phyloP scores from a whole-genome alignment of 2,329 filamentous ascomycete genomes.

The Bimuria novae-zelandiae region DNA sequence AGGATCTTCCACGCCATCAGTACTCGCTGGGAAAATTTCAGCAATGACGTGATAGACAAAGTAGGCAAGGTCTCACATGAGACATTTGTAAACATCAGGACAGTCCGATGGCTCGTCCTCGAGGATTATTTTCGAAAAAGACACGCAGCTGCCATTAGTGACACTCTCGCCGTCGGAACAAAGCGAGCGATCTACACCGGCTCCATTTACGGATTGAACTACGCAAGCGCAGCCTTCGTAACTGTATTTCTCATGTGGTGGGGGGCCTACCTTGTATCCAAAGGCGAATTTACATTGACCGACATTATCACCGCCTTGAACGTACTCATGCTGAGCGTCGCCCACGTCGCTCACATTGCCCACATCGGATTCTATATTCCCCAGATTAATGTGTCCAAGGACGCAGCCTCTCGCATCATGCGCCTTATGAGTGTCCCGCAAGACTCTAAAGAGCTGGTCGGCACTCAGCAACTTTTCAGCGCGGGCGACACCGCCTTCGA shows the following conservation, averaged over 20 bases:
- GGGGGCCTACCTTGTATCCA: conserved; percentile 67
- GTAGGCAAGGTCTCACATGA: conserved; percentile 71
- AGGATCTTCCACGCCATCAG: conserved; percentile 68
- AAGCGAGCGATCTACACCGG: conserved; percentile 70
- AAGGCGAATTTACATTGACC: conserved; percentile 56
- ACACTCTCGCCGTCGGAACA: conserved; percentile 65
- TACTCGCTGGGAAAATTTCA: conserved; percentile 71
- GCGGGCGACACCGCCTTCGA: conserved; percentile 63
- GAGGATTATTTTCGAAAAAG: conserved; percentile 72
- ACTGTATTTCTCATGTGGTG: conserved; percentile 85
- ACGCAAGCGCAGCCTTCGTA: conserved; percentile 72
- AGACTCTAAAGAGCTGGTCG: conserved; percentile 62
- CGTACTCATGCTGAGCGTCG: conserved; percentile 81
- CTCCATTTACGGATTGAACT: conserved; percentile 75
- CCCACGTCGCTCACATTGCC: conserved; percentile 71
- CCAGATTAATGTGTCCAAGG: conserved; percentile 75
- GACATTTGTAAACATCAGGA: conserved; percentile 76
- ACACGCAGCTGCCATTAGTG: conserved; percentile 58
- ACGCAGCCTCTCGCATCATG: conserved; percentile 74
- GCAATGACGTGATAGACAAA: conserved; percentile 65
- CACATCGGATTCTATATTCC: conserved; percentile 75
- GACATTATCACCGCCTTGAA: conserved; percentile 76
- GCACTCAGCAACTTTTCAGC: conserved; percentile 50
- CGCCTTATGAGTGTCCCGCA: conserved; percentile 66
- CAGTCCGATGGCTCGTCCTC: conserved; percentile 75